phyloP scores from a whole-genome alignment of 345 rosid species.

The Pistacia vera region DNA sequence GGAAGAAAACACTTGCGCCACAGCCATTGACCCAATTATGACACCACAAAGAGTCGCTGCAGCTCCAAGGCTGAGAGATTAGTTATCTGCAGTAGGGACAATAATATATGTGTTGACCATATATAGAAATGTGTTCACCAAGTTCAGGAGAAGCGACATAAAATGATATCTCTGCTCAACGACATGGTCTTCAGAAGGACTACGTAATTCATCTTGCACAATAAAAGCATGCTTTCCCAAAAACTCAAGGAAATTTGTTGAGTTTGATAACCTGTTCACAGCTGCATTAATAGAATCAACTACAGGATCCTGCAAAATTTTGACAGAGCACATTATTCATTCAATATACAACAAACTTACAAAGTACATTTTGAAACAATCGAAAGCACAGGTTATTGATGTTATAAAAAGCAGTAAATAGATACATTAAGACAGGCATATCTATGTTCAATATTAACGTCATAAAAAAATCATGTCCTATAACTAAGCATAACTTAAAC shows the following conservation, averaged over 20 bases:
- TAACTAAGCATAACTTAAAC: neutral
- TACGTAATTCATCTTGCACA: constrained; percentile 62
- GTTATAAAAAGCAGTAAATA: neutral
- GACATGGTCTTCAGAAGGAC: constrained; percentile 48
- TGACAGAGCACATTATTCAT: neutral
- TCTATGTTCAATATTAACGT: neutral
- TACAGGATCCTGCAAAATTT: constrained; percentile 63
- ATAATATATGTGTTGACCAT: constrained; percentile 79
- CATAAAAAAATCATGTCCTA: constrained; percentile 4
- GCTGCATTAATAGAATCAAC: constrained; percentile 70
- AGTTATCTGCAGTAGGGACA: constrained; percentile 79
- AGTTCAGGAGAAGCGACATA: constrained; percentile 70
- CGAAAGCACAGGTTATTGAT: neutral
- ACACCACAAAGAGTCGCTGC: constrained; percentile 80
- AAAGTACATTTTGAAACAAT: neutral
- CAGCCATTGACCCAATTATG: constrained; percentile 84
- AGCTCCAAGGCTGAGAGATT: constrained; percentile 74
- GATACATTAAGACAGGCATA: neutral
- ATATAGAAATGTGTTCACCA: constrained; percentile 68
- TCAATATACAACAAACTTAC: neutral
- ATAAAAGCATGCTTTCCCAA: constrained; percentile 85
- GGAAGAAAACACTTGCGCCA: constrained; percentile 81
- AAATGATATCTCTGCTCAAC: constrained; percentile 66
- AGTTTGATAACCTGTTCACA: constrained; percentile 63
- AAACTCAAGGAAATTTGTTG: constrained; percentile 70